These are phyloP conservation scores for Pythium dissimile DNA, from an alignment of 352 stramenopile genomes.

Conservation along the genomic window DNA sequence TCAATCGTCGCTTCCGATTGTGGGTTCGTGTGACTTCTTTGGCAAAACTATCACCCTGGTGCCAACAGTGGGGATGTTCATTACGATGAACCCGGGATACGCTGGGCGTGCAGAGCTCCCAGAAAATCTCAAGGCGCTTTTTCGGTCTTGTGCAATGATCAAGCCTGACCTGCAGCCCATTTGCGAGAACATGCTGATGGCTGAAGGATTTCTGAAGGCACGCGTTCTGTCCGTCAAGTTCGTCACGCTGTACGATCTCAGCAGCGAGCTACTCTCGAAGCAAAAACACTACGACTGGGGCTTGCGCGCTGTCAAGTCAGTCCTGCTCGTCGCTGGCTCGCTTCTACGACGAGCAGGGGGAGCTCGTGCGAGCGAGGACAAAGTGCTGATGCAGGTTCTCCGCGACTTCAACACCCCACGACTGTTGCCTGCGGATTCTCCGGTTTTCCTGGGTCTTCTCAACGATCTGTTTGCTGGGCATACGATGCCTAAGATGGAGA, in stretches of 20 bases:
- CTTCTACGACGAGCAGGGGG: conserved; percentile 82
- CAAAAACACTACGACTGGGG: conserved; percentile 95
- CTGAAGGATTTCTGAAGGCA: conserved; percentile 89
- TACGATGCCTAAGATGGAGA: conserved; percentile 33
- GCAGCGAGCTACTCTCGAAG: conserved; percentile 80
- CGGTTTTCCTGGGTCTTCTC: conserved; percentile 93
- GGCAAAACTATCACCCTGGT: conserved; percentile 83
- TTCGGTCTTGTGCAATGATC: conserved; percentile 92
- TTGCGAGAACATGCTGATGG: conserved; percentile 95
- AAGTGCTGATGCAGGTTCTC: conserved; percentile 94
- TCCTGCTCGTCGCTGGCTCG: conserved; percentile 93
- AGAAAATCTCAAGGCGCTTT: conserved; percentile 92
- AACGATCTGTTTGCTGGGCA: conserved; percentile 90
- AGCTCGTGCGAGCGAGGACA: conserved; percentile 66
- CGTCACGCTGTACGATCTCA: conserved; percentile 89
- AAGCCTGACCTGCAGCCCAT: conserved; percentile 89
- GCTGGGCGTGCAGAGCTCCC: conserved; percentile 88
- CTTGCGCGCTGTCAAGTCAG: conserved; percentile 93
- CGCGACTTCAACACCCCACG: conserved; percentile 96
- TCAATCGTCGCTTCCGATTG: conserved; percentile 29
- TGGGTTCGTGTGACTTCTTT: conserved; percentile 87
- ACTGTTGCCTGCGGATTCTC: conserved; percentile 89
- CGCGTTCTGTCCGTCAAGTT: conserved; percentile 85
- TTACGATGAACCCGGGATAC: conserved; percentile 95
- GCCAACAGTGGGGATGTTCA: conserved; percentile 90